Evolutionary conservation across 2,329 filamentous ascomycete genomes (phyloP).

Genomic region (Pezicula rhizophila): DNA sequence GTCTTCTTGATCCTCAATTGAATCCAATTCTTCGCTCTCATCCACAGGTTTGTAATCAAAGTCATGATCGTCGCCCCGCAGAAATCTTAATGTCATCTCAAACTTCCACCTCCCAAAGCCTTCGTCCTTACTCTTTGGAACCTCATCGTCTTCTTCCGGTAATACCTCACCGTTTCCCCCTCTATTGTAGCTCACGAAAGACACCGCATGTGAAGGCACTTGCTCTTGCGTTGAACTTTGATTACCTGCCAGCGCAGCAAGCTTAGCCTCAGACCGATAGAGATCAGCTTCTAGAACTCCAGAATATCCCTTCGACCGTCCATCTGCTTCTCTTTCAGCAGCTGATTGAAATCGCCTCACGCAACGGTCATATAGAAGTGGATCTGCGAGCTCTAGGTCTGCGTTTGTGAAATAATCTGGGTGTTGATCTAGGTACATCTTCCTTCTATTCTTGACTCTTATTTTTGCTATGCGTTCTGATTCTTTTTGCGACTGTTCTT

Average conservation of each 20-base stretch:
- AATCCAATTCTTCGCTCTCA: slow-evolving; percentile 26
- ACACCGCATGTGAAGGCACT: slow-evolving; percentile 6
- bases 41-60: slow-evolving; percentile 28
- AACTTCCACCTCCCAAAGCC: slow-evolving; percentile 28
- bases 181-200: slow-evolving; percentile 20
- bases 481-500: slow-evolving; percentile 4
- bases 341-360: slow-evolving; percentile 27
- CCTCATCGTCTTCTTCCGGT: slow-evolving; percentile 26
- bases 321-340: slow-evolving; percentile 28
- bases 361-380: slow-evolving; percentile 29
- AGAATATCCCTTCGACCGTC: slow-evolving; percentile 28
- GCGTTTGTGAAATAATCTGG: slow-evolving; percentile 27
- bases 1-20: slow-evolving; percentile 24
- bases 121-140: slow-evolving; percentile 25
- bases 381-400: slow-evolving; percentile 29
- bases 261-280: slow-evolving; percentile 28
- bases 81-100: slow-evolving; percentile 28
- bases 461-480: slow-evolving; percentile 18
- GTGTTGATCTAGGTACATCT: slow-evolving; percentile 27
- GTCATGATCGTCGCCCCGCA: slow-evolving; percentile 28
- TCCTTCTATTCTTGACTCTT: slow-evolving; percentile 26
- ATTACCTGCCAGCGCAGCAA: slow-evolving; percentile 20
- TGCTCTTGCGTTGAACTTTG: background rate
- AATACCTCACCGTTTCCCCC: slow-evolving; percentile 22
- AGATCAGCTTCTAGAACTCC: slow-evolving; percentile 30